These are phyloP conservation scores for Phaffomyces antillensis DNA, from an alignment of 805 yeast genomes.

Conservation along the genomic window DNA sequence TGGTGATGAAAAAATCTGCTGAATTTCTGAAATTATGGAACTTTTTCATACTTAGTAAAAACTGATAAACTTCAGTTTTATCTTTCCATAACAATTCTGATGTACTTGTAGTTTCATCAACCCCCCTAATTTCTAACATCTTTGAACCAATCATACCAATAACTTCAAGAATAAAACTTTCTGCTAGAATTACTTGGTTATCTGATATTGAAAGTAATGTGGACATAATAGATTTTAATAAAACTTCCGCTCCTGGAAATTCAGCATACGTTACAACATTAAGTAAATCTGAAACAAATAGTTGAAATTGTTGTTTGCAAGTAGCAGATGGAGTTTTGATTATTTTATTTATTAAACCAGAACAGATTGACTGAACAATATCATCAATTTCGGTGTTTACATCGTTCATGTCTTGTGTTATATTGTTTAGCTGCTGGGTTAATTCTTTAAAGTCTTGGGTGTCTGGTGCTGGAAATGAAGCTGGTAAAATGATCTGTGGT, in stretches of 20 bases:
- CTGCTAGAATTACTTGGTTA: constrained; percentile 32
- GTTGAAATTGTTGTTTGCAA: constrained; percentile 37
- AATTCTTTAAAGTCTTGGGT: constrained; percentile 11
- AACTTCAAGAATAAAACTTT: constrained; percentile 49
- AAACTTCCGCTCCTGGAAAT: constrained; percentile 52
- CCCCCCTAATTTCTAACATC: constrained; percentile 32
- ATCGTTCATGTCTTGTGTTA: not conserved
- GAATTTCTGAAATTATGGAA: not conserved
- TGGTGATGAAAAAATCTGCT: constrained; percentile 11
- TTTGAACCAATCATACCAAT: constrained; percentile 54
- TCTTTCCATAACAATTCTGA: not conserved
- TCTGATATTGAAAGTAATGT: constrained; percentile 34
- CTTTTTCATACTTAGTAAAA: not conserved
- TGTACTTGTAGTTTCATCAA: constrained; percentile 4
- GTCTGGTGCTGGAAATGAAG: constrained; percentile 2
- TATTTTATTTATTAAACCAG: constrained; percentile 16
- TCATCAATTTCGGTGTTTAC: constrained; percentile 6
- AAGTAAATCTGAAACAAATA: constrained; percentile 50
- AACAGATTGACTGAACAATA: constrained; percentile 10
- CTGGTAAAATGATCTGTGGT: constrained; percentile 12
- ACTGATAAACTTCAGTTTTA: constrained; percentile 5
- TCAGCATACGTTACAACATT: constrained; percentile 45
- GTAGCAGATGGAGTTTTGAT: constrained; percentile 27
- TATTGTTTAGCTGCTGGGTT: constrained; percentile 10
- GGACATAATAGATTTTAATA: constrained; percentile 40